These are phyloP conservation scores for Diplodia sapinea DNA, from an alignment of 2,329 filamentous ascomycete genomes.

Conservation along the genomic window DNA sequence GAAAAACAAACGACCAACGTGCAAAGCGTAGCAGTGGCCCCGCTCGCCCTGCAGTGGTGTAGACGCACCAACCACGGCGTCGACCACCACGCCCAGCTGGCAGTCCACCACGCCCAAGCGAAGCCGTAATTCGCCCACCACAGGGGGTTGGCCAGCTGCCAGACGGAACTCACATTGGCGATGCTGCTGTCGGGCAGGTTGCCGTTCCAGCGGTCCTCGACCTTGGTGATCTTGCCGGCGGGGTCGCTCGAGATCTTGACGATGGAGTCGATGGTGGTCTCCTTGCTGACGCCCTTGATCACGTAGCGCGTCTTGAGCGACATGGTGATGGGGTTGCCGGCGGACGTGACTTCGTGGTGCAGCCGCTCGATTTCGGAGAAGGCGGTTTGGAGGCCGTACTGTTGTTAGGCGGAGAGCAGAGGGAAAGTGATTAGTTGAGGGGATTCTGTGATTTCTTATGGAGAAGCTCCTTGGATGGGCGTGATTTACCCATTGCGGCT, in stretches of 20 bases:
- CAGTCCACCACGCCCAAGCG: constrained; percentile 47
- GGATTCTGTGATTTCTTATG: too few relatives aligned
- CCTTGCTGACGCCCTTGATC: constrained; percentile 59
- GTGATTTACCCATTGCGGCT: constrained; percentile 54
- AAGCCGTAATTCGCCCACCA: constrained; percentile 50
- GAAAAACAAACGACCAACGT: neutral
- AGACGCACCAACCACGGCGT: constrained; percentile 50
- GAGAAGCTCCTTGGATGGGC: too few relatives aligned
- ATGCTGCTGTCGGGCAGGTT: constrained; percentile 58
- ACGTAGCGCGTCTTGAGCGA: constrained; percentile 60
- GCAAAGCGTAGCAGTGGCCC: too few relatives aligned
- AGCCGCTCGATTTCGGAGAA: constrained; percentile 65
- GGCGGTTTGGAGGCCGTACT: constrained; percentile 64
- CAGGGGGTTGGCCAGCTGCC: constrained; percentile 42
- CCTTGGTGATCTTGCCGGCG: constrained; percentile 55
- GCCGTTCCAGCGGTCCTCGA: constrained; percentile 63
- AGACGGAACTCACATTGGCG: constrained; percentile 51
- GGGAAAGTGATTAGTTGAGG: neutral
- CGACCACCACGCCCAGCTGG: constrained; percentile 50
- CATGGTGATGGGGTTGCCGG: constrained; percentile 66
- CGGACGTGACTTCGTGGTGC: constrained; percentile 58
- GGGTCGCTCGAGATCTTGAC: constrained; percentile 55
- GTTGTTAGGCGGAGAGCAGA: neutral
- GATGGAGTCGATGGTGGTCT: constrained; percentile 57
- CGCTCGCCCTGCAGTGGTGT: neutral